Conservation (phyloP, 352 stramenopile species). For the Pythium apleroticum region DNA sequence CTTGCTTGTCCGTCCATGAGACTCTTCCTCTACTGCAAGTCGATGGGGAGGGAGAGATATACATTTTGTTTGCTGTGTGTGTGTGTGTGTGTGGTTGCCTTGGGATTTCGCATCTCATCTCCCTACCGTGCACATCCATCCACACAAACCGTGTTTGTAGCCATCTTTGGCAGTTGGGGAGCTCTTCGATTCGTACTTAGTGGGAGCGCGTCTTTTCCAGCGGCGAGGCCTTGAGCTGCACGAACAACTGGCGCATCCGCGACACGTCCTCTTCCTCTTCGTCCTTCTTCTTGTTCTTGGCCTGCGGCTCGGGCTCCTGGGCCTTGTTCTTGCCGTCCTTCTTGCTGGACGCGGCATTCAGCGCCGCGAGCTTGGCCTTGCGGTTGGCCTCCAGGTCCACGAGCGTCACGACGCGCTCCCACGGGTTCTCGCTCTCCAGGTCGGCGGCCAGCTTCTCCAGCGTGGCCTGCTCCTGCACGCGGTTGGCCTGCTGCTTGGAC, state of each 20-base stretch:
- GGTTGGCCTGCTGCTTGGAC: slow-evolving; percentile 91
- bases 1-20: no score
- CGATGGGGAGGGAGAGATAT: neutral
- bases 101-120: no score
- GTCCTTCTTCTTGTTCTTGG: slow-evolving; percentile 45
- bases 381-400: slow-evolving; percentile 87
- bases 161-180: neutral
- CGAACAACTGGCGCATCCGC: slow-evolving; percentile 93
- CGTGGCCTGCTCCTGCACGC: slow-evolving; percentile 92
- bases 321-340: slow-evolving; percentile 45
- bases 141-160: no score
- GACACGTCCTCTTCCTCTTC: slow-evolving; percentile 85
- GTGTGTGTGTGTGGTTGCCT: no score
- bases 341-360: slow-evolving; percentile 40
- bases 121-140: no score
- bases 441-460: slow-evolving; percentile 94
- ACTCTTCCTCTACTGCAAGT: no score
- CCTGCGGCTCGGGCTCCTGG: slow-evolving; percentile 33
- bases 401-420: slow-evolving; percentile 93
- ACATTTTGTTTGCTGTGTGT: neutral
- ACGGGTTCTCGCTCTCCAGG: slow-evolving; percentile 93
- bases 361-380: slow-evolving; percentile 68
- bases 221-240: slow-evolving; percentile 92
- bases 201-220: slow-evolving; percentile 76
- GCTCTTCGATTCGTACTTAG: neutral